These are phyloP conservation scores for Musa schizocarpa DNA, from an alignment of 176 grass and related monocot genomes.

Conservation along the genomic window DNA sequence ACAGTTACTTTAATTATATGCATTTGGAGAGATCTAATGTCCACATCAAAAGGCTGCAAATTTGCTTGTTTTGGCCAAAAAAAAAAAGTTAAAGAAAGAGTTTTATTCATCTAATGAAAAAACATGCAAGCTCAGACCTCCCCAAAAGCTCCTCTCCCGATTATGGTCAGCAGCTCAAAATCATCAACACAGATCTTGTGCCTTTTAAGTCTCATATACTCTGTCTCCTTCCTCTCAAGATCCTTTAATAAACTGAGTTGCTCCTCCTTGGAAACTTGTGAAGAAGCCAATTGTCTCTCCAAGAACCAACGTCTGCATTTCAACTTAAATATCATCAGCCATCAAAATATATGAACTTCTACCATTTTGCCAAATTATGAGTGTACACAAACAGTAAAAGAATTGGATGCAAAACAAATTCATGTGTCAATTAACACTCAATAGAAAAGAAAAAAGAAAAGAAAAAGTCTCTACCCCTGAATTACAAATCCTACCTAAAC, in stretches of 20 bases:
- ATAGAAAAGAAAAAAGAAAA: background rate
- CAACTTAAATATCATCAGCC: constrained; percentile 3
- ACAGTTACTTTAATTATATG: too few relatives aligned
- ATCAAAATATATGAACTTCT: background rate
- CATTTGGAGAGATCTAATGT: background rate
- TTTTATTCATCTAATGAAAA: constrained; percentile 1
- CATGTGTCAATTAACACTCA: background rate
- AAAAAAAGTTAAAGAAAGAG: background rate
- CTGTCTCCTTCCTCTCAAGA: constrained; percentile 96
- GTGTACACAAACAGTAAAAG: background rate
- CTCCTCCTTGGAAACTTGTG: constrained; percentile 85
- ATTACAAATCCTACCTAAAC: background rate
- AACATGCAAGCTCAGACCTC: constrained; percentile 49
- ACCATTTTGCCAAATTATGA: background rate
- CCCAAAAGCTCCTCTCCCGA: constrained; percentile 98
- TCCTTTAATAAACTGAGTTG: constrained; percentile 92
- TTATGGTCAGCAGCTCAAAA: constrained; percentile 94
- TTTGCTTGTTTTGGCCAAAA: background rate
- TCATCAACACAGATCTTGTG: constrained; percentile 99
- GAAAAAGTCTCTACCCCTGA: background rate
- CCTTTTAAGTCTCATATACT: constrained; percentile 96
- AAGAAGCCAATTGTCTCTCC: constrained; percentile 77
- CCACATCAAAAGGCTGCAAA: background rate
- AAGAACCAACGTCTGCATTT: constrained; percentile 72
- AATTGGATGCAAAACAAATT: background rate